These are phyloP conservation scores for Arthromyces matolae DNA, from an alignment of 768 basidiomycete genomes.

Conservation along the genomic window DNA sequence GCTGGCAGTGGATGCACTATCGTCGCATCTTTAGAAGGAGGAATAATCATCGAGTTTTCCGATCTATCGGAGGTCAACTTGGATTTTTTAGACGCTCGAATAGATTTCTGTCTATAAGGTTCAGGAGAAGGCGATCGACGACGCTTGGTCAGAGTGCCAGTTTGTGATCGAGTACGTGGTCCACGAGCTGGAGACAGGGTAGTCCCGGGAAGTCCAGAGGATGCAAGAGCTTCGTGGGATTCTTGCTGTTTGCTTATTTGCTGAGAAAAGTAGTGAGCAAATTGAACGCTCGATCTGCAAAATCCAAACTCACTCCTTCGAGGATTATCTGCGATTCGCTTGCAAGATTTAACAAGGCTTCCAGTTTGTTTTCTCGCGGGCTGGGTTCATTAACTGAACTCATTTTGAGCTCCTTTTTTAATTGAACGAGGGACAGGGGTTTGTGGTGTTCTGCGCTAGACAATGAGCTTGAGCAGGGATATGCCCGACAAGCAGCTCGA, in stretches of 20 bases:
- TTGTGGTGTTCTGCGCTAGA: neutral
- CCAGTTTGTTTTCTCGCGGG: slow-evolving; percentile 15
- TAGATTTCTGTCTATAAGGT: slow-evolving; percentile 4
- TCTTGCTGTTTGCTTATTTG: neutral
- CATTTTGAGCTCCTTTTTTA: slow-evolving; percentile 10
- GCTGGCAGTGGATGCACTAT: neutral
- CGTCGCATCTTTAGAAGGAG: neutral
- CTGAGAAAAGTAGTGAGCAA: too few species aligned
- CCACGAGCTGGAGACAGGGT: slow-evolving; percentile 16
- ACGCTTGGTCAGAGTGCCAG: slow-evolving; percentile 28
- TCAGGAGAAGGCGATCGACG: slow-evolving; percentile 15
- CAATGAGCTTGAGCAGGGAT: neutral
- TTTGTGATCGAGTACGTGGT: slow-evolving; percentile 35
- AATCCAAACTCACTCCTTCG: slow-evolving; percentile 8
- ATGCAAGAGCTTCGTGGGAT: neutral
- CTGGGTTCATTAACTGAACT: slow-evolving; percentile 21
- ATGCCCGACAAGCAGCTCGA: neutral
- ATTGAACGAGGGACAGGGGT: slow-evolving; percentile 19
- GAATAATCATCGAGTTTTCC: neutral
- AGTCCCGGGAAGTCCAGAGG: neutral
- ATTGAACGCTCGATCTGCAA: too few species aligned
- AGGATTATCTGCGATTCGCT: neutral
- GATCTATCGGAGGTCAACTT: neutral
- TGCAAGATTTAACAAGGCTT: slow-evolving; percentile 6
- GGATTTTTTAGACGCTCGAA: slow-evolving; percentile 9